These are phyloP conservation scores for Fusarium avenaceum DNA, from an alignment of 2,329 filamentous ascomycete species.

Conservation along the genomic window DNA sequence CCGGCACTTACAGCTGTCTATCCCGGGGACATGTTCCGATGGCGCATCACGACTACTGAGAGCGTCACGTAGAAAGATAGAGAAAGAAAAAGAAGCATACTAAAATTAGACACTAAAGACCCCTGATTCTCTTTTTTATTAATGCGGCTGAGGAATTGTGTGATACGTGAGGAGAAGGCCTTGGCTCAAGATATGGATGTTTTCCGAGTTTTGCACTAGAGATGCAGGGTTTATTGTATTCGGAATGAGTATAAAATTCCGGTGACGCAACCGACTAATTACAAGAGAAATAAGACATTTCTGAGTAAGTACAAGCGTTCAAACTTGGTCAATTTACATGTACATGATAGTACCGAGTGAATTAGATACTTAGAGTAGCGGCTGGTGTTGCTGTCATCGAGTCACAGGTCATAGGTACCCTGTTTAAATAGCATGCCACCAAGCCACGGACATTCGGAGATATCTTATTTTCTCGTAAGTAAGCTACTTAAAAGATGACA, in stretches of 20 bases:
- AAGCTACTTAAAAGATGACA: too few relatives aligned
- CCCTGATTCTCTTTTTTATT: not conserved
- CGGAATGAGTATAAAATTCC: conserved; percentile 8
- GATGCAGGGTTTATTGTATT: not conserved
- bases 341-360: not conserved
- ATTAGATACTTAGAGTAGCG: not conserved
- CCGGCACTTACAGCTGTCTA: conserved; percentile 15
- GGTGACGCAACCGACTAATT: not conserved
- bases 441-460: too few relatives aligned
- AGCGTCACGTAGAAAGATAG: not conserved
- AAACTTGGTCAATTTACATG: too few relatives aligned
- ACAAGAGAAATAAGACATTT: not conserved
- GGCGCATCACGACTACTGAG: conserved; percentile 1
- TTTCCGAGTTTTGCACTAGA: not conserved
- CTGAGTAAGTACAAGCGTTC: too few relatives aligned
- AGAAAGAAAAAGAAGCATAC: not conserved
- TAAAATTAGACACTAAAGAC: not conserved
- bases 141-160: not conserved
- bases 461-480: too few relatives aligned
- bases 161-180: not conserved
- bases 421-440: too few relatives aligned
- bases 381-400: not conserved
- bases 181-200: not conserved
- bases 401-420: too few relatives aligned
- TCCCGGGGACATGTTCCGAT: conserved; percentile 30